phyloP scores from a whole-genome alignment of 1,284 basidiomycete species.

The Omphalotus olearius region DNA sequence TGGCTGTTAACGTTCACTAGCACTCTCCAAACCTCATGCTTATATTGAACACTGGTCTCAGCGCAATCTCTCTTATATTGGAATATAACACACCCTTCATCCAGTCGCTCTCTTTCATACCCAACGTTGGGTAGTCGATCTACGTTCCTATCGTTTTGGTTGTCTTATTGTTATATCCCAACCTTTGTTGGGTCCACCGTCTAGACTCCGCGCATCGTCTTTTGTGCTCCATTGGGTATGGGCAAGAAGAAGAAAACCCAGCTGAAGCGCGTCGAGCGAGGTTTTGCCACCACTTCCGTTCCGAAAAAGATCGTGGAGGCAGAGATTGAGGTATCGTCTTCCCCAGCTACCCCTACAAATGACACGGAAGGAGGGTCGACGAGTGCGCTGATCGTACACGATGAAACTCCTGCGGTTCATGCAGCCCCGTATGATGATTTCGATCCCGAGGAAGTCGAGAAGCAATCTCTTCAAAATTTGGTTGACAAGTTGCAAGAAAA shows the following conservation, averaged over 20 bases:
- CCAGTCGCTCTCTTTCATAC: neutral
- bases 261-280: conserved; percentile 69
- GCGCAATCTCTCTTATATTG: neutral
- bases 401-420: conserved; percentile 10
- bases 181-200: no score
- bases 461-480: conserved; percentile 56
- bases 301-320: conserved; percentile 65
- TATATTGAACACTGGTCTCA: conserved; percentile 1
- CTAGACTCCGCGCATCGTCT: neutral
- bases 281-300: conserved; percentile 86
- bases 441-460: conserved; percentile 42
- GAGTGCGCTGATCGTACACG: conserved; percentile 12
- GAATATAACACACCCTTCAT: neutral
- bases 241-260: conserved; percentile 87
- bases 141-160: neutral
- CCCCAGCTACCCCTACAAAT: conserved; percentile 1
- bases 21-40: conserved; percentile 7
- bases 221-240: conserved; percentile 42
- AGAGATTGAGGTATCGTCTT: conserved; percentile 22
- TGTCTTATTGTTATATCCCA: neutral
- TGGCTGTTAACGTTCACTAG: neutral
- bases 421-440: conserved; percentile 23
- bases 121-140: neutral
- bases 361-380: conserved; percentile 6
- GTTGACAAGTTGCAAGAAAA: conserved; percentile 86